Base-by-base conservation (phyloP, 176 grass and related monocot species). In the Carex parvula region DNA sequence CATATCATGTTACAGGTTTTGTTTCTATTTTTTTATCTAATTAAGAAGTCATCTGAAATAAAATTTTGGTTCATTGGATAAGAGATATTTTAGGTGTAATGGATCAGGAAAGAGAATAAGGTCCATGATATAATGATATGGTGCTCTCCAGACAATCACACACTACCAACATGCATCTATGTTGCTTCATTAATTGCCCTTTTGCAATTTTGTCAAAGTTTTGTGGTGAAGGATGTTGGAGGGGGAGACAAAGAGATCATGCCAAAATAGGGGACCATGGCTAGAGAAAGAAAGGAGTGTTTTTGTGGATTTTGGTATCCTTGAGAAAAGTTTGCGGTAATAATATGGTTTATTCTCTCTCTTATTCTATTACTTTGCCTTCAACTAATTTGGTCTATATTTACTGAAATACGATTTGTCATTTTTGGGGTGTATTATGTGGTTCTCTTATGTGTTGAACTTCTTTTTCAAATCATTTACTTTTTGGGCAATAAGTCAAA, bases 221-320 rank as follows among this genome's bases (percentile, higher is more conserved):
- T 81, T 24, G 79, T 20, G 54, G 55, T 62, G 79, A 81, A 18
- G 57, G 30, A 44, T 62, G 16, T 63, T 81, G 29, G 56, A 41
- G 15, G 26, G 57, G 22, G 79, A 54, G 46, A 81, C 8, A 61
- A n/a, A 37, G 21, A 54, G 37, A 74, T 4, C 70, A 74, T 50
- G 20, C 56, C 57, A 44, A 33, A 81, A 81, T 62, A 60, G 30
- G 77, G 79, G 79, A 81, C 79, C 53, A 81, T 81, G 32, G 35
- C 17, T 55, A 42, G 16, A 41, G 77, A 60, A 79, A 58, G 52
- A 60, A n/a, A 37, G 35, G 32, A 39, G 13, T 80, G 13, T 44
- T 44, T 8, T 61, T 60, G 17, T 5, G 77, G 2, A 44, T 44
- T 8, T 12, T 39, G 78, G 55, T 75, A 75, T 71, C 18, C 46